These are phyloP conservation scores for Ogataea henricii DNA, from an alignment of 805 yeast species.

Conservation along the genomic window DNA sequence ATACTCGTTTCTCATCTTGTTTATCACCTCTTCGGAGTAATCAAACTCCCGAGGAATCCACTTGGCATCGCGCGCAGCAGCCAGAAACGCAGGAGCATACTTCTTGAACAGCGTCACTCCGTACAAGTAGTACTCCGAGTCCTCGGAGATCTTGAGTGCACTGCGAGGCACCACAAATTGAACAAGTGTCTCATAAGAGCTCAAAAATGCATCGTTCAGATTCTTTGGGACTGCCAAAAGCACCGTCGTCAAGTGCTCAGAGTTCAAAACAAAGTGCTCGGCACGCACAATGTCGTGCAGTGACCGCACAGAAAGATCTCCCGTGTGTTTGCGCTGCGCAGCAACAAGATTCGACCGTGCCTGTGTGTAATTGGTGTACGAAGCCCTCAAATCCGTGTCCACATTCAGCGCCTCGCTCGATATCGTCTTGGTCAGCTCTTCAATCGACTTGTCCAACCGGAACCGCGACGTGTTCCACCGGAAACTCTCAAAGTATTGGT, in stretches of 20 bases:
- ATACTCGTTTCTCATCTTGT: conserved; percentile 75
- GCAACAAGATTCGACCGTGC: conserved; percentile 85
- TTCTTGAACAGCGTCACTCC: conserved; percentile 86
- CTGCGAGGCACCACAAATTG: conserved; percentile 91
- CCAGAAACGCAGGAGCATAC: conserved; percentile 65
- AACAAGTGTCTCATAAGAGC: conserved; percentile 72
- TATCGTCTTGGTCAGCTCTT: conserved; percentile 68
- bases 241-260: conserved; percentile 86
- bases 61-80: conserved; percentile 77
- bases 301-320: conserved; percentile 89
- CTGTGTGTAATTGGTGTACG: conserved; percentile 71
- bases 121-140: conserved; percentile 72
- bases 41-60: conserved; percentile 92
- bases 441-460: conserved; percentile 80
- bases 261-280: conserved; percentile 77
- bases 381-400: conserved; percentile 80
- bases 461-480: conserved; percentile 88
- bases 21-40: conserved; percentile 76
- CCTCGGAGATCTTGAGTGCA: conserved; percentile 69
- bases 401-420: conserved; percentile 78
- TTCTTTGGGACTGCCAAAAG: conserved; percentile 84
- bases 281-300: conserved; percentile 86
- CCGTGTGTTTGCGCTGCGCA: conserved; percentile 90
- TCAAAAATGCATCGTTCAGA: conserved; percentile 59
- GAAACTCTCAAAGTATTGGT: conserved; percentile 71